These are phyloP conservation scores for Russula olivacea DNA, from an alignment of 768 basidiomycete species.

Conservation along the genomic window DNA sequence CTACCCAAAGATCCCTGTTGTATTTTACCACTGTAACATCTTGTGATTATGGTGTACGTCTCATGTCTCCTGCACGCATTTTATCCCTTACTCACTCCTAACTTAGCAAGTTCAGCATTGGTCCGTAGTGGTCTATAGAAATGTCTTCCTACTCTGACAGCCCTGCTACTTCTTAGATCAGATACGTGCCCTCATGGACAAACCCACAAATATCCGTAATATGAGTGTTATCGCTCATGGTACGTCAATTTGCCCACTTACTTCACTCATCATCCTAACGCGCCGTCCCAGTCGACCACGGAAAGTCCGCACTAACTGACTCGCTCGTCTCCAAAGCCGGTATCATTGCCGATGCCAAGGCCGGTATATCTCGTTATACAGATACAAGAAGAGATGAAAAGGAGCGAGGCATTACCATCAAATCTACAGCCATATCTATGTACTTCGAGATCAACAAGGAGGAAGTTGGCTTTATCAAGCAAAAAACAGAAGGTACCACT, in stretches of 20 bases:
- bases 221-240: conserved; percentile 94
- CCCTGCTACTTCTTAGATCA: conserved; percentile 51
- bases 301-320: conserved; percentile 99
- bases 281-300: conserved; percentile 80
- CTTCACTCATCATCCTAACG: conserved; percentile 22
- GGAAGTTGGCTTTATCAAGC: conserved; percentile 76
- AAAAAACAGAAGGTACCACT: conserved; percentile 82
- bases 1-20: conserved; percentile 16
- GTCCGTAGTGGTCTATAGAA: conserved; percentile 12
- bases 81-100: neutral
- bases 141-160: conserved; percentile 30
- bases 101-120: conserved; percentile 25
- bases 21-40: conserved; percentile 34
- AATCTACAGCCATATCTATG: conserved; percentile 99
- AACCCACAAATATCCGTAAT: conserved; percentile 88
- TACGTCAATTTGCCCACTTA: conserved; percentile 35
- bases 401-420: conserved; percentile 99
- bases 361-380: conserved; percentile 94
- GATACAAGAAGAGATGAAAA: conserved; percentile 98
- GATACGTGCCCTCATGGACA: conserved; percentile 84
- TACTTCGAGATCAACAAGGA: conserved; percentile 96
- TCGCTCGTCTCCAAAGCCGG: conserved; percentile 98
- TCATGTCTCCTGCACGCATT: conserved; percentile 11
- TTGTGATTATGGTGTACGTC: conserved; percentile 80
- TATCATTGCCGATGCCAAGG: conserved; percentile 92